A percentile compares a stretch with the other conserved stretches of the same genome.
Conservation (phyloP, 2,329 filamentous ascomycete genomes). For the Hymenoscyphus scutula region DNA sequence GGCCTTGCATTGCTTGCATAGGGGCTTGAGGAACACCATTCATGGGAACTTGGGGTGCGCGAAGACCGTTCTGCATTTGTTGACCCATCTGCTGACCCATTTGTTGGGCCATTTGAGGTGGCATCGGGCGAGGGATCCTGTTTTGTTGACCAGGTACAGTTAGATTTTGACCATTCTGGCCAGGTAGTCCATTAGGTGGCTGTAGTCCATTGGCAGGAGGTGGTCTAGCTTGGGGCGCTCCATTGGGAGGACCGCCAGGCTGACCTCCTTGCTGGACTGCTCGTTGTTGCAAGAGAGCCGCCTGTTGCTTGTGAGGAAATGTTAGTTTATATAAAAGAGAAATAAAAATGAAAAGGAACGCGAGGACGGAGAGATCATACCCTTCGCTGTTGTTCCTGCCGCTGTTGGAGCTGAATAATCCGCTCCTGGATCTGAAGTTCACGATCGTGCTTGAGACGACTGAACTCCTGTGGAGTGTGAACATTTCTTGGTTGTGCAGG, state of each 20-base stretch:
- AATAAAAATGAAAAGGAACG: neutral
- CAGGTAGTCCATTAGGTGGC: conserved; percentile 23
- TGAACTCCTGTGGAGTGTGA: conserved; percentile 82
- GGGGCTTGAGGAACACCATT: conserved; percentile 68
- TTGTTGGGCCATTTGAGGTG: conserved; percentile 33
- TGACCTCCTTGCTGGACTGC: conserved; percentile 23
- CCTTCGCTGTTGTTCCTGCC: conserved; percentile 48
- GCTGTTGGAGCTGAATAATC: conserved; percentile 47
- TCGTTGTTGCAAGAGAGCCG: conserved; percentile 11
- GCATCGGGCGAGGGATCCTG: conserved; percentile 28
- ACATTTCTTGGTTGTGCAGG: conserved; percentile 45
- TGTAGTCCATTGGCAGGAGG: conserved; percentile 25
- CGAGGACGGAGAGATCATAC: conserved; percentile 41
- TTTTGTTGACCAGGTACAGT: conserved; percentile 34
- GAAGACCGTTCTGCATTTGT: conserved; percentile 32
- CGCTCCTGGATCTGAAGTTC: conserved; percentile 67
- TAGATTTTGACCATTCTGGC: conserved; percentile 27
- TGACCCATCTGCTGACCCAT: conserved; percentile 32
- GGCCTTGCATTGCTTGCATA: conserved; percentile 55
- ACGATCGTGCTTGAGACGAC: conserved; percentile 80
- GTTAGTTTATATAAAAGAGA: conserved; percentile 7
- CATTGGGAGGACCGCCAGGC: conserved; percentile 22
- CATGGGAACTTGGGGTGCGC: conserved; percentile 50
- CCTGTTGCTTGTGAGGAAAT: neutral
- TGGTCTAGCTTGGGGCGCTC: conserved; percentile 7